These are phyloP conservation scores for Exophiala oligosperma DNA, from an alignment of 2,329 filamentous ascomycete species.

Conservation along the genomic window DNA sequence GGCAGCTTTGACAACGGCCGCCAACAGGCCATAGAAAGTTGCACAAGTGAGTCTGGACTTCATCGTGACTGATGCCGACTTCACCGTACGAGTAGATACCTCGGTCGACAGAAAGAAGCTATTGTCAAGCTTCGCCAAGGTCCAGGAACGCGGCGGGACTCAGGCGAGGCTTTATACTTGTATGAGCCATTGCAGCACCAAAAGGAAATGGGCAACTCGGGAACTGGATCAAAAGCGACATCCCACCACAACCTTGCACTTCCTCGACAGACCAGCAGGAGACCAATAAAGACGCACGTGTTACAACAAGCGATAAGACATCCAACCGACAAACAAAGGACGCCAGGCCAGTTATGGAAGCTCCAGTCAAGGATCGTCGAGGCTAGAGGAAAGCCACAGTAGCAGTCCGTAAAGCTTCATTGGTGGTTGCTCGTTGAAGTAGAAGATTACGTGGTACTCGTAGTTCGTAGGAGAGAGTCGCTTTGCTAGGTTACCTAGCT, in stretches of 20 bases:
- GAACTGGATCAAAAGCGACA: not conserved
- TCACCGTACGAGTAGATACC: too few relatives aligned
- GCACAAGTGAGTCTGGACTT: not conserved
- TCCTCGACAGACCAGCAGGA: not conserved
- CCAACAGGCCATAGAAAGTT: not conserved
- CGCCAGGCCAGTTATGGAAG: not conserved
- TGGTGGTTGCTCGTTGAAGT: not conserved
- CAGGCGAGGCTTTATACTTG: not conserved
- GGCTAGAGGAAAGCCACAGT: not conserved
- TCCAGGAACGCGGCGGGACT: not conserved
- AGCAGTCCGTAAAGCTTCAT: not conserved
- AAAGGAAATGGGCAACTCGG: not conserved
- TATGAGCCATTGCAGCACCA: not conserved
- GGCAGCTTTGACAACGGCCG: slow-evolving; percentile 19
- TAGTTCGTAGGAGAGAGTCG: not conserved
- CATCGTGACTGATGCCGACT: not conserved
- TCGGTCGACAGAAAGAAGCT: not conserved
- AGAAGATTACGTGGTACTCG: not conserved
- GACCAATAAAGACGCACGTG: not conserved
- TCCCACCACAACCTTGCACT: not conserved
- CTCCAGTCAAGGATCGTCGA: not conserved
- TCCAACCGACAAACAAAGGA: not conserved
- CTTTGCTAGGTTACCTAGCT: not conserved
- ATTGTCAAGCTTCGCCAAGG: not conserved
- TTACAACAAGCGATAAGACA: not conserved